Evolutionary conservation across 2,329 filamentous ascomycete species (phyloP), one percentile per base, ranked within the genome.

Genomic region (Diaporthe sp.): DNA sequence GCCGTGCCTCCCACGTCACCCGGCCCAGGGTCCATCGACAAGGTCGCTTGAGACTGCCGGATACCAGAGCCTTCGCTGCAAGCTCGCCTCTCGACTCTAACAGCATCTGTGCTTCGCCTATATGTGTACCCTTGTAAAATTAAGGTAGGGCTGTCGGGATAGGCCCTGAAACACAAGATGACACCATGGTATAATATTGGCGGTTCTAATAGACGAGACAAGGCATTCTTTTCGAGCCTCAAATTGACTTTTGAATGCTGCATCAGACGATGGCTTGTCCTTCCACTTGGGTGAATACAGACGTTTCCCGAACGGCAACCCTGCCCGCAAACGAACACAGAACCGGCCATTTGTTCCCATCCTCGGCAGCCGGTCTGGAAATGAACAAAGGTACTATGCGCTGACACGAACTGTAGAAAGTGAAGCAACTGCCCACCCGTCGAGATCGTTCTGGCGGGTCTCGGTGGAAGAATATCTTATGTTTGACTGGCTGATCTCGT

Each of bases 11-110:
- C 84, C 31, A 82, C 83, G 13, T 84, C 84, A 17, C 80, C 80
- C 31, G 84, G 83, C 34, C 84, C 85, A 79, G 83, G 80, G n/a
- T 82, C 83, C 22, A 75, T 86, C 51, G 85, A 86, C 77, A 82
- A 82, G 28, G 82, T 84, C 39, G 79, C 82, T 49, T 84, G 80
- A 81, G 15, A 28, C 2, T 62, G 34, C 13, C 65, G 13, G 1
- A 17, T 22, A 19, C 12, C 34, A 15, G 19, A 53, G 8, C 22
- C 31, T 22, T 72, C 5, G n/a, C 58, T 39, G 49, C 49, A n/a
- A 22, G 46, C 13, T 70, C 46, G 34, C 13, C 34, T 25, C 46
- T 55, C 31, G 17, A 15, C 61, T 25, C 28, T 37, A 19, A 13
- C 44, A 37, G 22, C 34, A 42, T 37, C 13, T 42, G 28, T 55